Evolutionary conservation across 2,329 filamentous ascomycete species (phyloP), one percentile per base, ranked within the genome.

Genomic region (Camillea tinctor): DNA sequence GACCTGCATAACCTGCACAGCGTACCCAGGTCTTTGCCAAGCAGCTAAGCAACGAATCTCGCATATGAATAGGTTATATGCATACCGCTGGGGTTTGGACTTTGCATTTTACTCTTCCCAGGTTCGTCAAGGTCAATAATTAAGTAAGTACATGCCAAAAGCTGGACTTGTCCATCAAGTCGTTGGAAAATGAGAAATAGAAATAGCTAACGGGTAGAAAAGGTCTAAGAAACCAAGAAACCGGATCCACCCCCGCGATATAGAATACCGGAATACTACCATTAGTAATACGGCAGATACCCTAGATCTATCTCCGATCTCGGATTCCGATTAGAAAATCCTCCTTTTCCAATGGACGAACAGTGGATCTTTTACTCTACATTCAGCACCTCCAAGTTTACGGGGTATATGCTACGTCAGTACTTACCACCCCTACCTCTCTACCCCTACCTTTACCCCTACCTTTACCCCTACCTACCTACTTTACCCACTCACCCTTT

Each of bases 201-300:
- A 30, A 50, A 54, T 55, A 55, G 56, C n/a, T 60, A 36, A 58
- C 36, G 50, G 22, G n/a, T 49, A 59, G 26, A 30, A 30, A 30
- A 9, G 26, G 26, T 11, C 26, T 11, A 30, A 30, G 26, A 30
- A 7, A 30, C 26, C 26, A 30, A 30, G 26, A 30, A 7, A 30
- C 26, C 76, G 50, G 17, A 44, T 44, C 36, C 11, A 44, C 36
- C 36, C 26, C 36, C 36, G 17, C 36, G 15, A 44, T 44, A 44
- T 44, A 15, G 13, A 11, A 30, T 30, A 30, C 3, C 26, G 36
- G 13, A 11, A 30, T 30, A 30, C 3, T 11, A 15, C 11, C 15
- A 44, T 44, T 44, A 44, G 17, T 44, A 30, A 44, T 44, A 11
- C 36, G 36, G 36, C 17, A 44, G 36, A 15, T 44, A 44, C 36